phyloP scores from a whole-genome alignment of 371 early-diverging fungal genomes.

The Neoconidiobolus thromboides region DNA sequence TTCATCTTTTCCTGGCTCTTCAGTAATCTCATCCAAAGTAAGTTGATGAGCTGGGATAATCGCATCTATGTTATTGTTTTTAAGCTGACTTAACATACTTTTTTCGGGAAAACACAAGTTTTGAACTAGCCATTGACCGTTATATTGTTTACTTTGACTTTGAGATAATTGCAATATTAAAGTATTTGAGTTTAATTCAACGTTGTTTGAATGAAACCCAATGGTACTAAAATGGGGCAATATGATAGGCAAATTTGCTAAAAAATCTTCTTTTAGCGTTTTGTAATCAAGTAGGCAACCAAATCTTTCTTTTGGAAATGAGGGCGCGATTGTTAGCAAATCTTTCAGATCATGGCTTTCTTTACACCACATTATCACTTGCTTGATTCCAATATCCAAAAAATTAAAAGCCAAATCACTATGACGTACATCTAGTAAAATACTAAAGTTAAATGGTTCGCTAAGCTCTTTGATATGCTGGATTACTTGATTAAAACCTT shows the following conservation, averaged over 20 bases:
- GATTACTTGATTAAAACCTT: too few relatives aligned
- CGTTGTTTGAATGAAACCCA: not conserved
- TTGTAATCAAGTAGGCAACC: not conserved
- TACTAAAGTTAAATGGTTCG: too few relatives aligned
- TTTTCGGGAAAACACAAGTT: not conserved
- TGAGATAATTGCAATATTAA: not conserved
- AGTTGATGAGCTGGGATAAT: constrained; percentile 11
- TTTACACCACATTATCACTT: not conserved
- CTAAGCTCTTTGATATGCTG: too few relatives aligned
- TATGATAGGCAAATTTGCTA: not conserved
- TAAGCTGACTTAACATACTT: not conserved
- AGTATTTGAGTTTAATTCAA: not conserved
- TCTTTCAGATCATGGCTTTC: not conserved
- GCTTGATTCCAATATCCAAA: not conserved
- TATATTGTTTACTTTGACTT: not conserved
- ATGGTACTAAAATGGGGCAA: not conserved
- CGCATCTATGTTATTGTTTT: not conserved
- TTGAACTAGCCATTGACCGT: not conserved
- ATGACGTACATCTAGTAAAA: too few relatives aligned
- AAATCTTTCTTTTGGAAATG: not conserved
- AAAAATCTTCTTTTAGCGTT: not conserved
- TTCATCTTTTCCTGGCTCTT: constrained; percentile 6
- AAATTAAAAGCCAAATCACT: not conserved
- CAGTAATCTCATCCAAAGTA: constrained; percentile 6
- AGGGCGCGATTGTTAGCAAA: not conserved